Evolutionary conservation across 805 yeast species (phyloP).

Genomic region (Komagataella mondaviorum): DNA sequence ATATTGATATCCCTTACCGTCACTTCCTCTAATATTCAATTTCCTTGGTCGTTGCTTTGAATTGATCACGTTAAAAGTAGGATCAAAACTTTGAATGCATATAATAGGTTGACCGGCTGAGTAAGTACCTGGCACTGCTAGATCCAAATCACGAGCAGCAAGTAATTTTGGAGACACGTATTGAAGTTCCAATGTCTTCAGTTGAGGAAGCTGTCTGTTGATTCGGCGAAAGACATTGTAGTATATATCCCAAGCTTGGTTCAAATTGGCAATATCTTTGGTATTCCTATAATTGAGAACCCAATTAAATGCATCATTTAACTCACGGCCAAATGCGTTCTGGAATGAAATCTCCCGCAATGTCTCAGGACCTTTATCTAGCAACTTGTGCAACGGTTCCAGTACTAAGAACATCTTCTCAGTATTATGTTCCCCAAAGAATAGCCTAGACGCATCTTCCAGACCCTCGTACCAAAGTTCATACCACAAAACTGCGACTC

Average conservation of each 20-base stretch:
- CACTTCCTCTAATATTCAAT: slow-evolving; percentile 68
- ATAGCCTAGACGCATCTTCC: slow-evolving; percentile 90
- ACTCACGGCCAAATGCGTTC: slow-evolving; percentile 86
- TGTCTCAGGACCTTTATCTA: slow-evolving; percentile 83
- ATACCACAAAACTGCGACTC: slow-evolving; percentile 95
- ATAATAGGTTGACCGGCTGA: slow-evolving; percentile 71
- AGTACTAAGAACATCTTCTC: slow-evolving; percentile 88
- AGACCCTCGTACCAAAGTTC: slow-evolving; percentile 97
- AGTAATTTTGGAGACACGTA: slow-evolving; percentile 87
- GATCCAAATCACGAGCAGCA: slow-evolving; percentile 62
- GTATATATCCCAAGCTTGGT: slow-evolving; percentile 97
- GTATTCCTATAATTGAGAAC: slow-evolving; percentile 73
- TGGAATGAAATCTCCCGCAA: slow-evolving; percentile 86
- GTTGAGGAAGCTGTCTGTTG: slow-evolving; percentile 76
- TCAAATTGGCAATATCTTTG: slow-evolving; percentile 74
- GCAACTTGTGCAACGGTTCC: slow-evolving; percentile 77
- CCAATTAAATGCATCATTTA: slow-evolving; percentile 91
- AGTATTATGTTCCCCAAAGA: slow-evolving; percentile 88
- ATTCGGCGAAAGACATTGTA: slow-evolving; percentile 88
- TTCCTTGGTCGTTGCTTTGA: slow-evolving; percentile 95
- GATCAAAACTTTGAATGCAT: slow-evolving; percentile 63
- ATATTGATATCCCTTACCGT: slow-evolving; percentile 82
- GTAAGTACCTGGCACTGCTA: slow-evolving; percentile 93
- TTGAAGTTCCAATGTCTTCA: slow-evolving; percentile 77
- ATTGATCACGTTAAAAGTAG: slow-evolving; percentile 73